phyloP scores from a whole-genome alignment of 2,329 filamentous ascomycete genomes.

The Penicillium crustosum region DNA sequence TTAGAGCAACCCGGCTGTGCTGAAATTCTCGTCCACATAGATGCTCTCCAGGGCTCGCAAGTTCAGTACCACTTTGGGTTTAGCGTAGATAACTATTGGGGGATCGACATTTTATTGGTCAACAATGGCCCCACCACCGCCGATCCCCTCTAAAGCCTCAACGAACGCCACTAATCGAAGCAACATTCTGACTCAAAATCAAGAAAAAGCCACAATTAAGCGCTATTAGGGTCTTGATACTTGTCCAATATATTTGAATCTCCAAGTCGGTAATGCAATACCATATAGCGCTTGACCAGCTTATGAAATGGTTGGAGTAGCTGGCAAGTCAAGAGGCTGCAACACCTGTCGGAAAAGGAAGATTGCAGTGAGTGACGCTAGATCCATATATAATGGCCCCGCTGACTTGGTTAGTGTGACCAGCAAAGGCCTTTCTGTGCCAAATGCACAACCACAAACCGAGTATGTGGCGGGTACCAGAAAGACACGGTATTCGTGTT shows the following conservation, averaged over 20 bases:
- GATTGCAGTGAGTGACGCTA: slow-evolving; percentile 1
- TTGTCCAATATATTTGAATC: background rate
- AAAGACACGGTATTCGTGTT: slow-evolving; percentile 30
- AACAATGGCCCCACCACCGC: background rate
- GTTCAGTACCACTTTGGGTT: background rate
- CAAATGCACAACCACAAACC: slow-evolving; percentile 33
- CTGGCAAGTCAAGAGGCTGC: slow-evolving; percentile 15
- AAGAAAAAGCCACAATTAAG: too few species aligned
- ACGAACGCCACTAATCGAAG: background rate
- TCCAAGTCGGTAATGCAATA: background rate
- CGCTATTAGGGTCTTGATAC: background rate
- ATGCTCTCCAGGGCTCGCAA: background rate
- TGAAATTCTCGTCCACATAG: background rate
- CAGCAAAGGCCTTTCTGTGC: slow-evolving; percentile 30
- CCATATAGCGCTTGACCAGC: background rate
- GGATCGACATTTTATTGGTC: background rate
- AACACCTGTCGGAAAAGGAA: slow-evolving; percentile 15
- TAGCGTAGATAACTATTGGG: background rate
- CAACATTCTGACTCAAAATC: background rate
- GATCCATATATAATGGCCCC: background rate
- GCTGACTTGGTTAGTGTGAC: slow-evolving; percentile 26
- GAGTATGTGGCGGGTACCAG: slow-evolving; percentile 33
- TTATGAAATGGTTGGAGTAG: slow-evolving; percentile 8
- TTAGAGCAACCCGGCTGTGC: background rate
- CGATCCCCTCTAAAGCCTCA: background rate